Evolutionary conservation across 352 stramenopile genomes (phyloP), one percentile per base, ranked within the genome.

Genomic region (Globisporangium emineosum): DNA sequence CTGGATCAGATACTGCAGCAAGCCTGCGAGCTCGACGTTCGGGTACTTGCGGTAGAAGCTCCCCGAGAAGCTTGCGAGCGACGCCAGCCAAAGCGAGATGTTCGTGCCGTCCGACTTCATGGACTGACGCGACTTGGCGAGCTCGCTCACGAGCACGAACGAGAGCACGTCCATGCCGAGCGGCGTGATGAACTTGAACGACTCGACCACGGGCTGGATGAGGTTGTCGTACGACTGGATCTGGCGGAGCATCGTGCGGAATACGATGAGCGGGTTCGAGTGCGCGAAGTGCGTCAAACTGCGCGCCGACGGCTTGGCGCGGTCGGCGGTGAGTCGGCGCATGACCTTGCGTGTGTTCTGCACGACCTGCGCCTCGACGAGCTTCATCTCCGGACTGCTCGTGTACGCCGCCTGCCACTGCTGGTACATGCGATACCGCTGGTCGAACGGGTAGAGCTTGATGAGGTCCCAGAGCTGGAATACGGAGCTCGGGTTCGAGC

Each of bases 221-320:
- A 99, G 75, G 69, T 99, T 99, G 62, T 98, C 96, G 67, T 99
- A 99, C 71, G 93, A 98, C 72, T 98, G 94, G 72, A 98, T 98
- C 72, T 98, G 93, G 52, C 85, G 86, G 29, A 98, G 72, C 79
- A 98, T 98, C 15, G 91, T 97, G 23, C 84, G 88, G 65, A 98
- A 98, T 15, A 98, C 92, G 13, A 98, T 88, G 25, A 98, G 71
- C 21, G 96, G 96, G 74, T 98, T 98, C 35, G 85, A 94, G 64
- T 98, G 93, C 5, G 91, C 91, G 25, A 95, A 85, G 60, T 98
- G 96, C 7, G 87, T 94, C 25, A 96, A 57, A 33, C 71, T 81
- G 7, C 87, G 82, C 30, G 83, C 85, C 2, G 86, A 94, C 3
- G 85, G 70, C 57, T 93, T 93, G 7, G 87, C 86, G 29, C 83